Evolutionary conservation across 495 filamentous ascomycete species (phyloP), one percentile per base, ranked within the genome.

Genomic region (Extremus antarcticus): DNA sequence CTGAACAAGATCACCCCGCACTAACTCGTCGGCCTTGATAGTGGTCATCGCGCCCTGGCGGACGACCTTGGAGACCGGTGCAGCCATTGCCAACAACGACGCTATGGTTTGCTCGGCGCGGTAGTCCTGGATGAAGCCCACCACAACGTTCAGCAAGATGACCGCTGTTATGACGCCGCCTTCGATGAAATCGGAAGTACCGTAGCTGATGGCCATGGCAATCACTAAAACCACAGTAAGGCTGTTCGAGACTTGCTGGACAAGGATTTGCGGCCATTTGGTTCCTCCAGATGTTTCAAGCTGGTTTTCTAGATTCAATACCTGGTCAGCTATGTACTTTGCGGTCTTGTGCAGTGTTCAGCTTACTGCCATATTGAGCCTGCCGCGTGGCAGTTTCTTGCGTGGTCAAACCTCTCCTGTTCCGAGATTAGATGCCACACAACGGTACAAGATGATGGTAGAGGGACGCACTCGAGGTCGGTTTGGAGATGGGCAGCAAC

Each of bases 21-120:
- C 82, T 46, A 92, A 75, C 39, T 86, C 75, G 35, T 79, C 76
- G 45, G 86, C 85, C 40, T 83, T 81, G 55, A 90, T 74, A 17
- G 81, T 78, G 17, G 71, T 67, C 13, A 79, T 71, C 32, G 74
- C 76, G 0, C 87, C 85, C 4, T 19, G 17, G 64, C 88, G 82
- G 3, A 91, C 69, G 16, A 88, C 87, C 53, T 75, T 79, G 25
- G 86, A 88, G 57, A 79, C 79, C 47, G 88, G 88, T 4, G 87
- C 85, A 0, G 85, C 87, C n/a, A 92, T 74, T 29, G 79, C 78
- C 39, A 82, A 74, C 16, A 94, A 75, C 25, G 86, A 85, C 43
- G 88, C 78, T 72, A 94, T 90, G 55, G 84, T 88, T 71, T 89
- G 84, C 66, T 91, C 88, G 29, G 88, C 88, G 53, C 80, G 77